Conservation (phyloP, 2,329 filamentous ascomycete species). For the Exophiala viscosa region DNA sequence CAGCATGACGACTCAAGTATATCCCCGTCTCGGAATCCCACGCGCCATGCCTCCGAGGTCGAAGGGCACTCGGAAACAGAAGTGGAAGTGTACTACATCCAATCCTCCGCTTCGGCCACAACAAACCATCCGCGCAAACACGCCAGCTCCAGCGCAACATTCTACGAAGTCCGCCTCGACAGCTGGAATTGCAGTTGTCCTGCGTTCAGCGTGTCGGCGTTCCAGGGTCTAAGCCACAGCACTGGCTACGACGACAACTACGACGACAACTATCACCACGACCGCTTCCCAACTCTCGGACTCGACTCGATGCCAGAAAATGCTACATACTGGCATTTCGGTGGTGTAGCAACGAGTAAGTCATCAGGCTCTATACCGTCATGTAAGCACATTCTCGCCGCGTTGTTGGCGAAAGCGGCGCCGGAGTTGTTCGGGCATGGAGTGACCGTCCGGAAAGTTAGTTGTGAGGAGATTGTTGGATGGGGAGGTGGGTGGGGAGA, state of each 20-base stretch:
- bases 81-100: slow-evolving; percentile 60
- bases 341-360: slow-evolving; percentile 33
- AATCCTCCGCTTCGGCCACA: slow-evolving; percentile 49
- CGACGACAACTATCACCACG: not conserved
- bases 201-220: slow-evolving; percentile 72
- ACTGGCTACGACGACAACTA: slow-evolving; percentile 27
- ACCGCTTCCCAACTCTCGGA: not conserved
- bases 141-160: slow-evolving; percentile 28
- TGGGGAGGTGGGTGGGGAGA: slow-evolving; percentile 53
- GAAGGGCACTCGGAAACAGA: not conserved
- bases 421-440: slow-evolving; percentile 52
- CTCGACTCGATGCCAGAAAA: slow-evolving; percentile 1
- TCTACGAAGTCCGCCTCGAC: slow-evolving; percentile 67
- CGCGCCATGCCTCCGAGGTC: not conserved
- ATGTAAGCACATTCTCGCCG: slow-evolving; percentile 90
- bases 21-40: not conserved
- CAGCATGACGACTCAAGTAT: not conserved
- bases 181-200: slow-evolving; percentile 92
- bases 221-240: slow-evolving; percentile 40
- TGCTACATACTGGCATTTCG: slow-evolving; percentile 33
- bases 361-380: slow-evolving; percentile 45
- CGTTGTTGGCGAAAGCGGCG: slow-evolving; percentile 68
- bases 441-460: slow-evolving; percentile 54
- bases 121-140: not conserved
- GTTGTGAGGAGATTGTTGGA: slow-evolving; percentile 68